Base-by-base conservation (phyloP, 805 yeast species). In the Nakazawaea pomicola region DNA sequence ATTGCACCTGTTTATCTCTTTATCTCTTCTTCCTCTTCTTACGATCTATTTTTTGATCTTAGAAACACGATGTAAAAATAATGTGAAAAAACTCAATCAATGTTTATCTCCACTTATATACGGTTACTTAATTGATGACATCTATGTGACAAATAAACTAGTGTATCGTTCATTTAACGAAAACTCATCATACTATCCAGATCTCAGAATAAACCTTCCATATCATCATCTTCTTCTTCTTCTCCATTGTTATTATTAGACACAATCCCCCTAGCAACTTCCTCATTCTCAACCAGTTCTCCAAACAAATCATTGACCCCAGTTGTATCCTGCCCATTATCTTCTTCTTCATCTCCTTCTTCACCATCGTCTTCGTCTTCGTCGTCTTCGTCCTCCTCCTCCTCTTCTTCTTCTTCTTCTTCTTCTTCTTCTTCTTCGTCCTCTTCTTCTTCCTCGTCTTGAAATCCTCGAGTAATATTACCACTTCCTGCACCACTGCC, bases 401-500 rank as follows among this genome's bases (percentile, higher is more conserved):
- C 65, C 4, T 51, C 59, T 1, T 56, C 58, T n/a, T 50, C 62
- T 3, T 59, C 67, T 6, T 57, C 66, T 7, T 58, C 64, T 4
- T 56, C 67, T 9, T 45, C 49, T 6, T 44, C 46, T 4, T 45
- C 50, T 2, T 41, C 52, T 1, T 49, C 54, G 1, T 40, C 48
- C 6, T 48, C 53, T 11, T 41, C 55, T 2, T 48, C 48, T 39
- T 52, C 60, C 9, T 55, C 68, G 11, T n/a, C n/a, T n/a, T n/a
- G n/a, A n/a, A n/a, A n/a, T n/a, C n/a, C n/a, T n/a, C n/a, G n/a
- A n/a, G n/a, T n/a, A n/a, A n/a, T n/a, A n/a, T n/a, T n/a, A n/a
- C n/a, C n/a, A n/a, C n/a, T n/a, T 57, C 65, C 10, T 50, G 62
- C 3, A 58, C 67, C 6, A 57, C 66, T 7, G 58, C 64, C 3